Evolutionary conservation across 148 eudicot species (phyloP).

Genomic region (Vaccinium myrtillus): DNA sequence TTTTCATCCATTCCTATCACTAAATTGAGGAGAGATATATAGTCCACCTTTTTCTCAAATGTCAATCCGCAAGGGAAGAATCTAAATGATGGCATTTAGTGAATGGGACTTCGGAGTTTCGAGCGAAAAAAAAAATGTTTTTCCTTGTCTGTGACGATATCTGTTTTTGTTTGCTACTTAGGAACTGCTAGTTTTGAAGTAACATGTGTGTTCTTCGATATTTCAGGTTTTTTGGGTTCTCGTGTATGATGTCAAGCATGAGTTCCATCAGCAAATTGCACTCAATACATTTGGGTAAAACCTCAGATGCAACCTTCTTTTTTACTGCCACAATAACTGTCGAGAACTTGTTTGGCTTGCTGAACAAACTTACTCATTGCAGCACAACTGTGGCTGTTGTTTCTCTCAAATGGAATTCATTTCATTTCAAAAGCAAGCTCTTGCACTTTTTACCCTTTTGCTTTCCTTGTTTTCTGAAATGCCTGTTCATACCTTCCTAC

Average conservation of each 20-base stretch:
- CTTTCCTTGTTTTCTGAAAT: background rate
- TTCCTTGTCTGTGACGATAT: background rate
- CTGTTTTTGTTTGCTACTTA: background rate
- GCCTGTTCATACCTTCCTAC: background rate
- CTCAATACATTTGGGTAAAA: background rate
- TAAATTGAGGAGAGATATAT: background rate
- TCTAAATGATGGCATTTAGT: background rate
- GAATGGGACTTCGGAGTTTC: background rate
- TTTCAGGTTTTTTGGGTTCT: constrained; percentile 34
- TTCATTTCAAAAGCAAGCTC: background rate
- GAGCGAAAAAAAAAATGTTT: background rate
- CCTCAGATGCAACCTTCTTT: background rate
- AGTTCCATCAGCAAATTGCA: constrained; percentile 12
- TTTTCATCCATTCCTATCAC: background rate
- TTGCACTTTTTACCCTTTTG: background rate
- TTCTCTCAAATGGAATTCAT: background rate
- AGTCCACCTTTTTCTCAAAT: background rate
- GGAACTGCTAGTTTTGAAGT: background rate
- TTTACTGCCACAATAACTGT: background rate
- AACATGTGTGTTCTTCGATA: background rate
- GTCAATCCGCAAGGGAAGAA: background rate
- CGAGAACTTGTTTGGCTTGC: background rate
- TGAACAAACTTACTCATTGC: background rate
- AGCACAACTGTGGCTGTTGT: background rate
- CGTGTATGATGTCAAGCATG: constrained; percentile 19